Conservation (phyloP, 805 yeast genomes). For the Wickerhamomyces chambardii region DNA sequence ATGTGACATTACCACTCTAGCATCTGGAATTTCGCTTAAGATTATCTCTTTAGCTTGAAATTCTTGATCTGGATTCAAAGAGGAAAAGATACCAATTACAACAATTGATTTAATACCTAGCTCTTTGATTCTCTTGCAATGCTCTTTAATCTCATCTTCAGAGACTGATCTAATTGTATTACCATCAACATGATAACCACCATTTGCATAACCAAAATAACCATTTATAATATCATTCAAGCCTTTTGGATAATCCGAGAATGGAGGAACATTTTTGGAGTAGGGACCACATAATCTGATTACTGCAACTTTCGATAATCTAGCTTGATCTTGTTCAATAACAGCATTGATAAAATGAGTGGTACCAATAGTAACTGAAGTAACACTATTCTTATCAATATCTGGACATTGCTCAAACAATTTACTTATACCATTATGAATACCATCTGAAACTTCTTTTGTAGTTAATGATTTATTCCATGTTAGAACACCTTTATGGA, state of each 20-base stretch:
- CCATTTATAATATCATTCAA: conserved; percentile 24
- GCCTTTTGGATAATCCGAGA: conserved; percentile 33
- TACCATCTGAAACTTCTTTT: conserved; percentile 33
- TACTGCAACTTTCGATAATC: conserved; percentile 33
- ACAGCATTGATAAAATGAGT: conserved; percentile 43
- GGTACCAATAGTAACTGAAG: conserved; percentile 37
- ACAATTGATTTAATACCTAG: conserved; percentile 27
- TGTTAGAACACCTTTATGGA: conserved; percentile 26
- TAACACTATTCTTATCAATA: conserved; percentile 16
- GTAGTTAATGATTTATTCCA: conserved; percentile 37
- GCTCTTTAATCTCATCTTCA: conserved; percentile 18
- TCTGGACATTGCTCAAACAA: conserved; percentile 20
- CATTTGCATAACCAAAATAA: conserved; percentile 24
- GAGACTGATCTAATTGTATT: conserved; percentile 24
- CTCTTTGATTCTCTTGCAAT: conserved; percentile 20
- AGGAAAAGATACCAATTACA: conserved; percentile 30
- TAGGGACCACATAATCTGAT: conserved; percentile 34
- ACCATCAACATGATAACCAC: conserved; percentile 34
- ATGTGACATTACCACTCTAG: conserved; percentile 28
- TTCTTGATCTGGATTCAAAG: conserved; percentile 28
- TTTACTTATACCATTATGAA: conserved; percentile 22
- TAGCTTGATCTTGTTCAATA: conserved; percentile 31
- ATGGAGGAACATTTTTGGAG: conserved; percentile 26
- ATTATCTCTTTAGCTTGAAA: conserved; percentile 22
- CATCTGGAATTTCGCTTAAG: conserved; percentile 23